Base-by-base conservation (phyloP, 1,139 yeast species). In the Yarrowia galli region DNA sequence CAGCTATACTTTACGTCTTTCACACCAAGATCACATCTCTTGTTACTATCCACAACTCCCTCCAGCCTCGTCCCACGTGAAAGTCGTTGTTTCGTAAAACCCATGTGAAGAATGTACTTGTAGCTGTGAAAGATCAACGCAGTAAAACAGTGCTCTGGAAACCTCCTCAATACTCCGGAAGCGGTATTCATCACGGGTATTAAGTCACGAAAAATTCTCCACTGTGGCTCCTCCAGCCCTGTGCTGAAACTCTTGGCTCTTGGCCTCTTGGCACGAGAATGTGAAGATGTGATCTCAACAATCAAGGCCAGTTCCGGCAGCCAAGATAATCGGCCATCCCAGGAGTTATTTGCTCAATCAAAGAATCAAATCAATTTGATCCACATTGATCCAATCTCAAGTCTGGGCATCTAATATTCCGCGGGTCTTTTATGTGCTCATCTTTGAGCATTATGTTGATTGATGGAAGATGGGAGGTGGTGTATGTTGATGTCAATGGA, bases 181-280 rank as follows among this genome's bases (percentile, higher is more conserved):
- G 12, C 20, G 6, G 10, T 12, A 23, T n/a, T 10, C 12, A 16
- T 9, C 46, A 20, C 10, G 7, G 23, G 4, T 20, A 7, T n/a
- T 5, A 7, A 6, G 7, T 10, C 10, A 2, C 13, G n/a, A 20
- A 12, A 20, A 42, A 4, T 7, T 42, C 46, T 42, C 15, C 46
- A 42, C 46, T 40, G 45, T 40, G 45, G 45, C 22, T 18, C 45
- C 20, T 18, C 16, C 15, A 42, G 23, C 46, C 45, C 45, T 1
- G 45, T 36, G 22, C 2, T 10, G 18, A 18, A 18, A 8, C 16
- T 23, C 28, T 45, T 45, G 32, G 49, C 32, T 45, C 49, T 45
- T 45, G 49, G 49, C 49, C 32, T 45, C 49, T 45, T 22, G 49
- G 32, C 49, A 45, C 49, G 49, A 45, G 18, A 45, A 45, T 45